Evolutionary conservation across 257 asterid genomes (phyloP).

Genomic region (Cordia subcordata): DNA sequence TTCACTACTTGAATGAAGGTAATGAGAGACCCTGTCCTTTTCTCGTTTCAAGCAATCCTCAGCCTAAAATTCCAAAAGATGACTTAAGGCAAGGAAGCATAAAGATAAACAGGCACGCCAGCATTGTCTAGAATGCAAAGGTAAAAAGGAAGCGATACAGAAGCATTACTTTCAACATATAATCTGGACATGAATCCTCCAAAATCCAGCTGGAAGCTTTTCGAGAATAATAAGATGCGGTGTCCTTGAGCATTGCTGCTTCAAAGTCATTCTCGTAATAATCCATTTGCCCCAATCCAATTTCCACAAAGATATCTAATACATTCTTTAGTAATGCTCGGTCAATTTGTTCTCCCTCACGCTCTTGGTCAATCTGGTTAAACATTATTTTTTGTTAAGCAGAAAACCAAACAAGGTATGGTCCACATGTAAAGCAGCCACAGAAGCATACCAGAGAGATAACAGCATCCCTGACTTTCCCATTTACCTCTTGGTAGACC

Average conservation of each 20-base stretch:
- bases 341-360: slow-evolving; percentile 97
- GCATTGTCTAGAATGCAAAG: background rate
- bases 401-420: background rate
- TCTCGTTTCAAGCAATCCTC: slow-evolving; percentile 86
- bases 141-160: background rate
- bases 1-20: slow-evolving; percentile 97
- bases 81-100: slow-evolving; percentile 9
- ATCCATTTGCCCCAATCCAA: slow-evolving; percentile 95
- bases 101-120: background rate
- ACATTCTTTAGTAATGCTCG: slow-evolving; percentile 89
- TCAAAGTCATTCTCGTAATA: slow-evolving; percentile 83
- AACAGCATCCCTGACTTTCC: slow-evolving; percentile 89
- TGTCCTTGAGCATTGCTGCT: slow-evolving; percentile 73
- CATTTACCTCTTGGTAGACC: slow-evolving; percentile 82
- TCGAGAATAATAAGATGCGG: slow-evolving; percentile 93
- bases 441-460: slow-evolving; percentile 68
- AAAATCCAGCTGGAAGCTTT: slow-evolving; percentile 97
- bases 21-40: slow-evolving; percentile 89
- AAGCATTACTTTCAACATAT: slow-evolving; percentile 70
- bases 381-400: slow-evolving; percentile 2
- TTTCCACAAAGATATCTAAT: slow-evolving; percentile 91
- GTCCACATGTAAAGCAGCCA: slow-evolving; percentile 1
- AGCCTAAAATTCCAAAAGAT: slow-evolving; percentile 44
- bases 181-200: slow-evolving; percentile 98
- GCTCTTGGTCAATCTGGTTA: slow-evolving; percentile 86